These are phyloP conservation scores for Begonia loranthoides DNA, from an alignment of 306 rosid species.

Conservation along the genomic window DNA sequence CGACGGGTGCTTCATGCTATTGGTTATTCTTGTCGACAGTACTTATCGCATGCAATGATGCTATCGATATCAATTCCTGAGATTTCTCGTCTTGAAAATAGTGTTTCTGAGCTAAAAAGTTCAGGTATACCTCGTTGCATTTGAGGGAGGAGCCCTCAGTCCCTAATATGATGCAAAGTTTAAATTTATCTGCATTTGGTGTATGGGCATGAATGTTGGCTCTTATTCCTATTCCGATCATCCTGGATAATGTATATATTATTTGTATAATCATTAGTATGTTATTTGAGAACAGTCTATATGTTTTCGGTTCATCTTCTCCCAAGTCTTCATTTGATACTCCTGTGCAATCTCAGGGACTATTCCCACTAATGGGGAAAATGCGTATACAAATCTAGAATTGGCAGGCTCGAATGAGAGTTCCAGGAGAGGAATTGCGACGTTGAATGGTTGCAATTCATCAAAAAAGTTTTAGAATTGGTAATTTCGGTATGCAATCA, in stretches of 20 bases:
- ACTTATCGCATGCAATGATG: conserved; percentile 74
- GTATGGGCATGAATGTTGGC: conserved; percentile 13
- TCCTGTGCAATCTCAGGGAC: no score
- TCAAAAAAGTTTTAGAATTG: no score
- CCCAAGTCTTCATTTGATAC: no score
- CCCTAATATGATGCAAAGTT: conserved; percentile 13
- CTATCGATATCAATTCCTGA: conserved; percentile 66
- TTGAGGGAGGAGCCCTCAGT: background rate
- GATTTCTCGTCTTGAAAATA: conserved; percentile 57
- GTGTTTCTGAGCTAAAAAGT: conserved; percentile 59
- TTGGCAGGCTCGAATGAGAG: no score
- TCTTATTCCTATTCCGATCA: conserved; percentile 11
- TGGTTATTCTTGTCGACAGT: conserved; percentile 83
- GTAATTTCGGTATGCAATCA: no score
- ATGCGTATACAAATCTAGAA: no score
- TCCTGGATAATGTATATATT: conserved; percentile 21
- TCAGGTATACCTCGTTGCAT: conserved; percentile 61
- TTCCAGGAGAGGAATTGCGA: no score
- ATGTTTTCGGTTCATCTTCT: no score
- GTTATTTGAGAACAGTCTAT: background rate
- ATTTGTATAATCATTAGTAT: conserved; percentile 18
- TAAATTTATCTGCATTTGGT: conserved; percentile 6
- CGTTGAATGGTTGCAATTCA: no score
- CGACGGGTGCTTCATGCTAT: conserved; percentile 63
- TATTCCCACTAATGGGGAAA: no score